Evolutionary conservation across 352 stramenopile species (phyloP), one percentile per base, ranked within the genome.

Genomic region (Thalassiosira hispida): DNA sequence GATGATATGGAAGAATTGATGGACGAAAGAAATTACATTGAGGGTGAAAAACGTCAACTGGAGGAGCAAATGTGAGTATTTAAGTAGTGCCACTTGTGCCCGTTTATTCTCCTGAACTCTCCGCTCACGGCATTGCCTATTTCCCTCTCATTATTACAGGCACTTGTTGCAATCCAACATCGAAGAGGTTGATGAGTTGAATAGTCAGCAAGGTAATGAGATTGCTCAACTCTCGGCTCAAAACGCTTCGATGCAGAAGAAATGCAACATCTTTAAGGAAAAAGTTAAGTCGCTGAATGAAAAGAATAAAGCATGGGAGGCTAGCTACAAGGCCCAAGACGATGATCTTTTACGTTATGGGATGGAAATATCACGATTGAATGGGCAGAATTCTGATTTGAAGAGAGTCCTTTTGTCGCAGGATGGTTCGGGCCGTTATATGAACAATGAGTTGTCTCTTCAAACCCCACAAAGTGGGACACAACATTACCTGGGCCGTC

Each of bases 321-420:
- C 64, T 3, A 77, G 62, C 20, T 76, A 84, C 56, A 75, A 76
- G 9, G 18, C 62, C 14, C 77, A 84, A 44, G 60, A 23, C 23
- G 25, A 84, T n/a, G 64, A 77, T 25, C 69, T 84, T n/a, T 60
- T 84, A 31, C 23, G 51, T 6, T 57, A 84, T 64, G 59, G 57
- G 38, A 73, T 71, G 61, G 77, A 84, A 69, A 77, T 84, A 47
- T 77, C 63, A 44, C 62, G 77, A 18, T 55, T 84, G 11, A 79
- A 78, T 44, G 46, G 51, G 8, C 20, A 65, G 46, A 29, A 57
- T 7, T 53, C 23, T 7, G 42, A 56, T 46, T 55, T 74, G 31
- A 74, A 66, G 27, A 23, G 57, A 66, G 35, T 29, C 33, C 40
- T 56, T 3, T 40, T 57, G 25, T 57, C 44, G 5, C 23, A 68